phyloP scores from a whole-genome alignment of 306 rosid species.

The Sicyos baderoa region DNA sequence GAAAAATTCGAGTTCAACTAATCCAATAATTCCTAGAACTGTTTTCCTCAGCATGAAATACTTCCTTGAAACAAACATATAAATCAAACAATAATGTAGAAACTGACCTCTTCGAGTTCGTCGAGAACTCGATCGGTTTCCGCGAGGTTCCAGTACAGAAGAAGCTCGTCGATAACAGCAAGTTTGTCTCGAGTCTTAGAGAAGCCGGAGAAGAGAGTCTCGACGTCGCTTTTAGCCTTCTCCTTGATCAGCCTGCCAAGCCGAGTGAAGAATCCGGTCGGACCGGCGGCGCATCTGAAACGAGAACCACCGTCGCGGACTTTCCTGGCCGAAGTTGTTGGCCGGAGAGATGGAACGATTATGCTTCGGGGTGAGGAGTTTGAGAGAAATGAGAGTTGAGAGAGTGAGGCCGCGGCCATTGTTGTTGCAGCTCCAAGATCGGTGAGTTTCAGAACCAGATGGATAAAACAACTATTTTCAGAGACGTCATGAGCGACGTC shows the following conservation, averaged over 20 bases:
- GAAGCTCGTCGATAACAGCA: slow-evolving; percentile 84
- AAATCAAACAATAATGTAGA: neutral
- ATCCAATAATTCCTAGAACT: neutral
- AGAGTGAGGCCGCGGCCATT: slow-evolving; percentile 48
- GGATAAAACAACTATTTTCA: neutral
- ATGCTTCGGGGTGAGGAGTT: slow-evolving; percentile 24
- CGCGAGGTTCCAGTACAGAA: slow-evolving; percentile 89
- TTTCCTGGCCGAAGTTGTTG: slow-evolving; percentile 6
- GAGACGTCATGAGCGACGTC: neutral
- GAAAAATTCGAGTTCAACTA: neutral
- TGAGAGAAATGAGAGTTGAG: slow-evolving; percentile 35
- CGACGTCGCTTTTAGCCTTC: slow-evolving; percentile 88
- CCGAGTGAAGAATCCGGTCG: slow-evolving; percentile 70
- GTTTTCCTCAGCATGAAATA: neutral
- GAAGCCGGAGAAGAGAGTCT: slow-evolving; percentile 77
- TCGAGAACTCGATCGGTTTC: slow-evolving; percentile 89
- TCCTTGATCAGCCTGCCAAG: slow-evolving; percentile 77
- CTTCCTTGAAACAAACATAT: neutral
- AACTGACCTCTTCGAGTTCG: slow-evolving; percentile 81
- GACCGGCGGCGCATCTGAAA: slow-evolving; percentile 64
- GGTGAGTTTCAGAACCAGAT: neutral
- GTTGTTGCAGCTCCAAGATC: neutral
- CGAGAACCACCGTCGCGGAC: slow-evolving; percentile 20
- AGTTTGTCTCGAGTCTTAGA: slow-evolving; percentile 81
- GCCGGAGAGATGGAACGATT: slow-evolving; percentile 18